Conservation (phyloP, 169 alveolate species). For the Babesia ovis region DNA sequence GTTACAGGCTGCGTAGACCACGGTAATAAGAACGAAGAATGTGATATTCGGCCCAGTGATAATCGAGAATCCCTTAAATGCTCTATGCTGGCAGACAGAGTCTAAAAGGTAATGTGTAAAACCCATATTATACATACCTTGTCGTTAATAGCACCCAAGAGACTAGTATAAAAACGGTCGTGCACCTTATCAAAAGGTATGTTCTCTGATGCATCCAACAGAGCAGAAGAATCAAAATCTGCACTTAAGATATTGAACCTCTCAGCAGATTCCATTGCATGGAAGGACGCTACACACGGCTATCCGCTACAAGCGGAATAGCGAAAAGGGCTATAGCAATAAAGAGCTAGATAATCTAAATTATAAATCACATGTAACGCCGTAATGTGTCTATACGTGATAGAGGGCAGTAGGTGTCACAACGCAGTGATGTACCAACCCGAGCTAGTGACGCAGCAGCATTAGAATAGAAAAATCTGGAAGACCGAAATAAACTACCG, state of each 20-base stretch:
- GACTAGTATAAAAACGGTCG: constrained; percentile 33
- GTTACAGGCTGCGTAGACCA: constrained; percentile 45
- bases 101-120: neutral
- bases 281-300: neutral
- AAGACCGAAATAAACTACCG: too few species aligned
- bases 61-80: neutral
- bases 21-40: constrained; percentile 39
- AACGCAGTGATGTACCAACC: too few species aligned
- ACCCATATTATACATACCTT: constrained; percentile 14
- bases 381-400: too few species aligned
- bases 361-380: too few species aligned
- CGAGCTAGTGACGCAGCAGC: too few species aligned
- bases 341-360: too few species aligned
- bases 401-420: too few species aligned
- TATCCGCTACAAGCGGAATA: neutral
- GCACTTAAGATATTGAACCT: constrained; percentile 36
- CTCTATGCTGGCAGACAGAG: constrained; percentile 5
- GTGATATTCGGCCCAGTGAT: constrained; percentile 43
- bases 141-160: constrained; percentile 18
- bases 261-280: neutral
- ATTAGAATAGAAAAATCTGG: too few species aligned
- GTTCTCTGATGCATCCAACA: constrained; percentile 28
- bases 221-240: constrained; percentile 20
- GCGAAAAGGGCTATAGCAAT: too few species aligned
- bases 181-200: constrained; percentile 21